Evolutionary conservation across 2,329 filamentous ascomycete genomes (phyloP).

Genomic region (Purpureocillium takamizusanense): DNA sequence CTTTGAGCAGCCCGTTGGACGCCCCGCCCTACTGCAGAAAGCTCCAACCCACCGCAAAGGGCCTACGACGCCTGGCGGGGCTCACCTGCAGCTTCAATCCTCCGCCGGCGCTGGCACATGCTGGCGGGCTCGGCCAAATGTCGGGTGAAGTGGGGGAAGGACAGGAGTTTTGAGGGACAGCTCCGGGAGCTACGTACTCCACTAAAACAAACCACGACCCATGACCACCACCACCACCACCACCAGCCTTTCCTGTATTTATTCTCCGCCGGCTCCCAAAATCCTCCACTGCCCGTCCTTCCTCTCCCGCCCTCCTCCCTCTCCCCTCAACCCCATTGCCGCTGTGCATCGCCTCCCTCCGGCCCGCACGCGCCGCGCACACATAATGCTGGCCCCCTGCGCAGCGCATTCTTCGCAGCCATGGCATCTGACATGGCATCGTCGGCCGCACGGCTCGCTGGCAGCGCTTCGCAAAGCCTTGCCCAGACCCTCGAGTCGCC

Average conservation of each 20-base stretch:
- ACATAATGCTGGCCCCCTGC: constrained; percentile 27
- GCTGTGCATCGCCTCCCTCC: constrained; percentile 10
- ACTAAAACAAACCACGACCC: too few species aligned
- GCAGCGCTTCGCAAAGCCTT: constrained; percentile 22
- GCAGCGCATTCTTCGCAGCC: constrained; percentile 20
- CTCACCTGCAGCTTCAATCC: too few species aligned
- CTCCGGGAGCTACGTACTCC: too few species aligned
- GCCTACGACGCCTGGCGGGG: constrained; percentile 1
- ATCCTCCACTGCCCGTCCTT: not conserved
- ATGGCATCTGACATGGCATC: constrained; percentile 33
- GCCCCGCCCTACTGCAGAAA: not conserved
- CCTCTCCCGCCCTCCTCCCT: constrained; percentile 2
- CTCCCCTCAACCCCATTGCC: constrained; percentile 4
- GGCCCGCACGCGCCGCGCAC: constrained; percentile 10
- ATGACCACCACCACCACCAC: not conserved
- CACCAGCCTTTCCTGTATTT: not conserved
- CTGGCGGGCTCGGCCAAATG: constrained; percentile 1
- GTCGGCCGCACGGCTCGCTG: constrained; percentile 23
- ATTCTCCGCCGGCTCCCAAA: not conserved
- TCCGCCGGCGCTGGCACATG: not conserved
- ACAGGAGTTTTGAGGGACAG: too few species aligned
- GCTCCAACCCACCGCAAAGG: too few species aligned
- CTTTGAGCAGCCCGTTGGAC: too few species aligned
- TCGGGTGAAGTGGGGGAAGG: constrained; percentile 5
- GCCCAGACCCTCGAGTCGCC: constrained; percentile 20